These are phyloP conservation scores for Cyamopsis tetragonoloba DNA, from an alignment of 306 rosid species.

Conservation along the genomic window DNA sequence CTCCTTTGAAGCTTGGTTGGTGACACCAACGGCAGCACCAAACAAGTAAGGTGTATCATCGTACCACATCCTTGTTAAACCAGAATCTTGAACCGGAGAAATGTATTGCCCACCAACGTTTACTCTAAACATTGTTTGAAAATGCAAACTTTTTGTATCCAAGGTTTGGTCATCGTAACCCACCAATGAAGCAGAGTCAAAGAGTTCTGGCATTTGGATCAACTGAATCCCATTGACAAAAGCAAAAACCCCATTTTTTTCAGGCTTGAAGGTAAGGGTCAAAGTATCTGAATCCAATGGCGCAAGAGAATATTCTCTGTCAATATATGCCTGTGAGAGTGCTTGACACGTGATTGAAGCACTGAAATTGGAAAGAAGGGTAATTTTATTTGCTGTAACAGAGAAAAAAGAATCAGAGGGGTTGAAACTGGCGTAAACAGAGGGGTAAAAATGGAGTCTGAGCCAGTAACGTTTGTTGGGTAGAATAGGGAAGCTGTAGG, in stretches of 20 bases:
- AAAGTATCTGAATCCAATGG: conserved; percentile 27
- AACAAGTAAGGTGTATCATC: conserved; percentile 45
- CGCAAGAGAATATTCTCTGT: conserved; percentile 41
- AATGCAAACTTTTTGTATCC: conserved; percentile 14
- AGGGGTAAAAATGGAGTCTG: conserved; percentile 50
- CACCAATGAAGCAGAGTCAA: conserved; percentile 20
- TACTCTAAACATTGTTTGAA: conserved; percentile 47
- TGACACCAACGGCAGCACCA: conserved; percentile 37
- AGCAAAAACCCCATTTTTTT: conserved; percentile 28
- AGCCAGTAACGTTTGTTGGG: conserved; percentile 38
- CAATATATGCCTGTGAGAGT: conserved; percentile 45
- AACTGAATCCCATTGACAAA: conserved; percentile 45
- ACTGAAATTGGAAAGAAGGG: conserved; percentile 44
- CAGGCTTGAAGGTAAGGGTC: conserved; percentile 37
- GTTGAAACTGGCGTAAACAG: conserved; percentile 24
- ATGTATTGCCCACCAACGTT: conserved; percentile 54
- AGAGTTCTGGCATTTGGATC: conserved; percentile 34
- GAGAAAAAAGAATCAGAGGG: conserved; percentile 36
- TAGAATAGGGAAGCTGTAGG: conserved; percentile 34
- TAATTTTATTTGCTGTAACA: conserved; percentile 25
- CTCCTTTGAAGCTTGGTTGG: conserved; percentile 7
- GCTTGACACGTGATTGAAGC: conserved; percentile 43
- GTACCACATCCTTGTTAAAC: conserved; percentile 41
- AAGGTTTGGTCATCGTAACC: conserved; percentile 26
- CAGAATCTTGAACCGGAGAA: conserved; percentile 41